Base-by-base conservation (phyloP, 768 basidiomycete species). In the Panaeolus cyanescens region DNA sequence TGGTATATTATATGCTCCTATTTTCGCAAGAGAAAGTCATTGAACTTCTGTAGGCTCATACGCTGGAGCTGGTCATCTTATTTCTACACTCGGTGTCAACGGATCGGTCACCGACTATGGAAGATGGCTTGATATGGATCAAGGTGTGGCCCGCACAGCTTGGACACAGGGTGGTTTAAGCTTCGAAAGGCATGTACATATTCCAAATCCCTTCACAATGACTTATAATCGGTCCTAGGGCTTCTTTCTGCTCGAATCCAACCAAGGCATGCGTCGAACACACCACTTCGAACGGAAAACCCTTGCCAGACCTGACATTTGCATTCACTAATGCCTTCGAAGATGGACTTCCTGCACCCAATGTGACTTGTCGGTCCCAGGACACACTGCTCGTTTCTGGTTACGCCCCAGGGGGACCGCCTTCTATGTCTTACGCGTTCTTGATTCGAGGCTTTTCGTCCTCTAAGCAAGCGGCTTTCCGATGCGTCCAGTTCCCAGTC, bases 361-460 rank as follows among this genome's bases (percentile, higher is more conserved):
- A 83, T 63, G 76, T 90, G 17, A 85, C 87, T 10, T 92, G 90
- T 66, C 62, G 84, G 12, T 82, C 83, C 68, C 69, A 80, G 12
- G 74, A 76, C 17, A 88, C 89, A 2, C 77, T 92, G 5, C 75
- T 75, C 33, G 75, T 91, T 39, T 77, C 81, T 25, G 86, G 88
- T 1, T 72, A 75, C 25, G 82, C 82, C 7, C 71, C 72, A 5
- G 65, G 68, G 8, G 58, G 67, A 1, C 59, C 70, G 25, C 82
- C 84, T 0, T 86, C 90, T n/a, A 91, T 91, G 90, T 67, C 81
- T 3, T 92, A 88, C 68, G 90, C 91, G 65, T 70, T 92, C 17
- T 72, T 91, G 36, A 71, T 74, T 62, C 67, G 67, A 25, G 85
- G 77, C 15, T 82, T 79, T 53, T 82, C 83, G 0, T 65, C 66